phyloP scores from a whole-genome alignment of 371 early-diverging fungal genomes.

The Actinomucor elegans region DNA sequence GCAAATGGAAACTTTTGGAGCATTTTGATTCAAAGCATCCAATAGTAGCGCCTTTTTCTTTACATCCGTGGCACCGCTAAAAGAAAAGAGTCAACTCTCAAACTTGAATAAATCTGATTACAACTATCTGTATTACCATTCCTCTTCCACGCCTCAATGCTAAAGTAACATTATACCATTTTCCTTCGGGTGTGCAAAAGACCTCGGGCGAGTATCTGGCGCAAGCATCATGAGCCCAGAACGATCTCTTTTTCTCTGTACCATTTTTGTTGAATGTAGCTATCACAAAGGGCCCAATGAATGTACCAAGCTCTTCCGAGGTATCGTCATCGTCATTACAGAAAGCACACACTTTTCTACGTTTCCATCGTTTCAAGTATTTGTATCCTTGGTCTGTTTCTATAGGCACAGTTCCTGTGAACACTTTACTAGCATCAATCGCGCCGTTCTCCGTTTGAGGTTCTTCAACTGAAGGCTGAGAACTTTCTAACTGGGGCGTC shows the following conservation, averaged over 20 bases:
- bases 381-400: constrained; percentile 48
- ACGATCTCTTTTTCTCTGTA: constrained; percentile 53
- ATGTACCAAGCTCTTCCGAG: constrained; percentile 51
- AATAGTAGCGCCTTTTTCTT: constrained; percentile 84
- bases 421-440: constrained; percentile 38
- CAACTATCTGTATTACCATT: constrained; percentile 45
- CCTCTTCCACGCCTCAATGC: constrained; percentile 78
- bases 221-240: constrained; percentile 89
- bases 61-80: constrained; percentile 73
- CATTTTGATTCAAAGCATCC: constrained; percentile 90
- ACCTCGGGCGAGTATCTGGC: constrained; percentile 88
- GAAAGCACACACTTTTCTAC: constrained; percentile 69
- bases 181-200: constrained; percentile 61
- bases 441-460: background rate
- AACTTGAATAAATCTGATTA: background rate
- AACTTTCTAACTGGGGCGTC: too few species aligned
- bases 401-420: constrained; percentile 30
- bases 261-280: constrained; percentile 45
- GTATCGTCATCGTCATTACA: constrained; percentile 74
- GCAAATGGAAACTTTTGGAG: constrained; percentile 79
- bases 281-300: constrained; percentile 62
- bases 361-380: constrained; percentile 51
- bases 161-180: constrained; percentile 85
- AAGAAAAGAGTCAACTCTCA: background rate
- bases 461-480: background rate